Evolutionary conservation across 2,329 filamentous ascomycete species (phyloP).

Genomic region (Claviceps sp.): DNA sequence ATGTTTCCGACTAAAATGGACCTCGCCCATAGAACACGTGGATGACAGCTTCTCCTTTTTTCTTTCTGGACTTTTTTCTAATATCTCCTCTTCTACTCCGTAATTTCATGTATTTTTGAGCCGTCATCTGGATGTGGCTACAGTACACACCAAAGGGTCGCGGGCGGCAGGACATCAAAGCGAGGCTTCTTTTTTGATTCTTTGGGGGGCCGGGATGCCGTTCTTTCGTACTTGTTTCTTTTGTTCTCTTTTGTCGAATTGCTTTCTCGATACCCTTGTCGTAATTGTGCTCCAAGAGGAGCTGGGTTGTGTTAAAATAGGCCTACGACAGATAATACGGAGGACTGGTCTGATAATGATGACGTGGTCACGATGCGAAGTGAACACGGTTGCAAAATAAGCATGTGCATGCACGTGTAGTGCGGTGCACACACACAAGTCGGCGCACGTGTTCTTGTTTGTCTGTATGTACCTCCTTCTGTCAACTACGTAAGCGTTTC

Average conservation of each 20-base stretch:
- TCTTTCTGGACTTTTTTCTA: too few species aligned
- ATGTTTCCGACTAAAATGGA: neutral
- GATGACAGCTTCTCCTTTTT: neutral
- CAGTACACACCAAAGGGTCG: neutral
- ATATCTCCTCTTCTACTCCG: neutral
- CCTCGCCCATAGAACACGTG: too few species aligned
- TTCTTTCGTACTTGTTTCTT: neutral
- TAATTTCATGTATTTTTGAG: neutral
- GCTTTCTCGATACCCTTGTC: conserved; percentile 16
- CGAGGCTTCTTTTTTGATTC: neutral
- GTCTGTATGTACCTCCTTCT: too few species aligned
- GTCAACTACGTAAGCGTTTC: too few species aligned
- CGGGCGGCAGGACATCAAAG: neutral
- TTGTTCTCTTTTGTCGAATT: neutral
- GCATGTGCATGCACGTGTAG: neutral
- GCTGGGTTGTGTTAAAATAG: neutral
- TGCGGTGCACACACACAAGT: neutral
- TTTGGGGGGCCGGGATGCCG: neutral
- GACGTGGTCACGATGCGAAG: neutral
- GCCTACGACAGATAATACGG: neutral
- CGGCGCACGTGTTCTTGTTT: too few species aligned
- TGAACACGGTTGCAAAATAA: neutral
- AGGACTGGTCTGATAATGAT: neutral
- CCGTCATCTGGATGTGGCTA: too few species aligned
- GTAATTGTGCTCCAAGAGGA: conserved; percentile 2